A percentile compares a stretch with the other conserved stretches of the same genome.
Conservation (phyloP, 768 basidiomycete genomes). For the Leccinum subgranulosum region DNA sequence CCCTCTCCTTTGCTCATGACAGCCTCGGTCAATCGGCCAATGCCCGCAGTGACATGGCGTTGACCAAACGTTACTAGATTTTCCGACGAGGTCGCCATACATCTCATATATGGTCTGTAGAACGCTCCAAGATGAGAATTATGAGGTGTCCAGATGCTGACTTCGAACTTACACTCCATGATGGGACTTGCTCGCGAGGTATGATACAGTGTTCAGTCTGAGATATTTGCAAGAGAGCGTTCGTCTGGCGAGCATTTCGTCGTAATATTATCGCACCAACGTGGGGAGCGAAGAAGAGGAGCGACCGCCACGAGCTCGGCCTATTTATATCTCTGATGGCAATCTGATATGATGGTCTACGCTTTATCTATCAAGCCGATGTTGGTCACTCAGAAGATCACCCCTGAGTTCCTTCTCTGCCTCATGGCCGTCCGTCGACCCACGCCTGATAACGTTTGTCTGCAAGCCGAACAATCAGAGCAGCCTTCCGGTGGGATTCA, state of each 20-base stretch:
- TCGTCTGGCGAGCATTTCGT: conserved; percentile 14
- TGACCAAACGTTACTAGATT: conserved; percentile 36
- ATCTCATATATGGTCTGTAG: conserved; percentile 5
- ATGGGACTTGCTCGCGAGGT: not conserved
- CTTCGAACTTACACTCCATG: conserved; percentile 14
- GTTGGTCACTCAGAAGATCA: too few species aligned
- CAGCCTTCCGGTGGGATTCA: conserved; percentile 36
- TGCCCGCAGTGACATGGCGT: conserved; percentile 44
- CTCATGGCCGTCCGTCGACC: not conserved
- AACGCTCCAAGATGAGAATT: not conserved
- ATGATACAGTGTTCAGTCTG: not conserved
- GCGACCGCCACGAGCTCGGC: not conserved
- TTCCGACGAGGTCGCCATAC: conserved; percentile 22
- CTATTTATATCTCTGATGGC: not conserved
- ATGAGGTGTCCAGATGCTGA: not conserved
- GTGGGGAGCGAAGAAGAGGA: not conserved
- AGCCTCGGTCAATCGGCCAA: conserved; percentile 44
- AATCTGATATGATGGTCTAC: too few species aligned
- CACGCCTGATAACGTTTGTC: not conserved
- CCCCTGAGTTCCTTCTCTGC: too few species aligned
- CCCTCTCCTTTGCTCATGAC: conserved; percentile 69
- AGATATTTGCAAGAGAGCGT: not conserved
- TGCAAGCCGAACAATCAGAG: conserved; percentile 4
- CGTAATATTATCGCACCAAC: not conserved
- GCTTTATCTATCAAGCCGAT: not conserved